Base-by-base conservation (phyloP, 345 rosid genomes). In the Dovyalis caffra region DNA sequence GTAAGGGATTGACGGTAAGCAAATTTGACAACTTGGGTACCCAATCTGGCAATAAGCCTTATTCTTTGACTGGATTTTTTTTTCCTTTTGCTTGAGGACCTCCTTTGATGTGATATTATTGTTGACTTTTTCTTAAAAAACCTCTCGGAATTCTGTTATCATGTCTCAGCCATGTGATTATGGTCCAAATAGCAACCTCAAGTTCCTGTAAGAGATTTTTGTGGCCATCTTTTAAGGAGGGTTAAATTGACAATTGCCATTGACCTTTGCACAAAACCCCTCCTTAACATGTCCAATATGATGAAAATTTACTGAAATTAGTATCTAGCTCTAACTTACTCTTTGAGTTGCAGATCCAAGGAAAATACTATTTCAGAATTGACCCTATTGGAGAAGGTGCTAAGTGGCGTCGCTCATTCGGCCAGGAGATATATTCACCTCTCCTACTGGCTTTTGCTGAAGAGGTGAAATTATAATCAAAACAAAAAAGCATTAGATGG, bases 341-440 rank as follows among this genome's bases (percentile, higher is more conserved):
- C 7, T 20, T 71, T 10, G 33, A 63, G 31, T 45, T 86, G 70
- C 89, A 94, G 98, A 79, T 92, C 78, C 97, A 89, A 86, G 98
- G 98, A 77, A 94, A 94, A 77, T 92, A 91, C 72, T 94, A 92
- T 79, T 92, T 80, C 83, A 85, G 92, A 86, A 86, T 92, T 70
- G 98, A 94, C 68, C 87, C 87, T n/a, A 68, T 88, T 18, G 97
- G 98, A 79, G 90, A 88, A 77, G 98, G 97, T 81, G 94, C 98
- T 40, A 91, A 89, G 80, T 94, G 98, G 98, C 95, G 98, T 67
- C 89, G 95, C 69, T 75, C 95, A 67, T 88, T 90, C 74, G 95
- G 98, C 65, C 97, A 94, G 82, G 97, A 94, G 85, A 90, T 94
- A 85, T 94, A 92, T 87, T 94, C 98, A 14, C 98, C 97, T 11